Evolutionary conservation across 805 yeast genomes (phyloP), one percentile per base, ranked within the genome.

Genomic region (Torulaspora indica): DNA sequence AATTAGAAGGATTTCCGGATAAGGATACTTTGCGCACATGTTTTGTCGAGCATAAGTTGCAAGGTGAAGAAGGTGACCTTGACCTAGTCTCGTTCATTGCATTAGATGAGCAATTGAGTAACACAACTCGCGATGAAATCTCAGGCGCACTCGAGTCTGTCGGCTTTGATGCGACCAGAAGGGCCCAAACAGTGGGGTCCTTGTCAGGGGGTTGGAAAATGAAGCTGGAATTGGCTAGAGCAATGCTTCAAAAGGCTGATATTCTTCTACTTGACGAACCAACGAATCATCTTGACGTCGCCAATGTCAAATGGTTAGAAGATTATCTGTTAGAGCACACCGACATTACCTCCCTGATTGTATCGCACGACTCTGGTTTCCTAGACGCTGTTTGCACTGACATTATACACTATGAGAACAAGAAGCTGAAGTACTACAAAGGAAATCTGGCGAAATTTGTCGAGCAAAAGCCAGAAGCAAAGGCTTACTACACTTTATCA

Each of bases 181-280:
- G 95, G 65, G 77, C 78, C 24, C 97, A 90, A 70, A 78, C 86
- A 37, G 96, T 93, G 46, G 96, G 96, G 31, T 86, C 97, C 1
- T 73, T 91, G 47, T 87, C 96, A 35, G 98, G 98, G 69, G 98
- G 98, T 68, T 91, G 98, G 98, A 93, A 93, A 71, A 91, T 91
- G 98, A 91, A 91, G 72, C 77, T 91, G 56, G 98, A 90, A 70
- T 75, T 91, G 60, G 98, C 98, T n/a, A 83, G 97, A 72, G 98
- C 98, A 29, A 90, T 91, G 96, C 74, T 91, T 56, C 86, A 89
- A 88, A 88, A 82, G 68, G 98, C 98, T 28, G 98, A 91, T 70
- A 90, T 91, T 44, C 76, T 91, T 60, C 74, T 91, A 56, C 76
- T 91, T 62, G 98, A 91, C 70, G 98, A 91, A 78, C 98, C 98